phyloP scores from a whole-genome alignment of 306 rosid genomes.

The Malus domestica region ASM211411v1 NC_041802.1:29888001-29888500 shows the following conservation, averaged over 20 bases:
- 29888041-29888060: conserved; percentile 15
- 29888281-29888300: conserved; percentile 58
- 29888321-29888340: conserved; percentile 45
- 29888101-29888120: conserved; percentile 50
- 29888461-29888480: conserved; percentile 33
- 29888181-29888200: conserved; percentile 17
- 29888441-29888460: conserved; percentile 50
- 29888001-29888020: conserved; percentile 20
- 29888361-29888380: conserved; percentile 68
- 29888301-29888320: conserved; percentile 59
- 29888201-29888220: conserved; percentile 32
- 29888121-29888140: not conserved
- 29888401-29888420: conserved; percentile 76
- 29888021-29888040: conserved; percentile 25
- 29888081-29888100: conserved; percentile 56
- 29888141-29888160: conserved; percentile 50
- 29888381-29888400: conserved; percentile 72
- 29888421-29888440: conserved; percentile 74
- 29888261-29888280: conserved; percentile 62
- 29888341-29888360: conserved; percentile 71
- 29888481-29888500: conserved; percentile 29
- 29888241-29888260: conserved; percentile 32
- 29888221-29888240: conserved; percentile 31
- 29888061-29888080: conserved; percentile 11
- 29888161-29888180: conserved; percentile 41